Base-by-base conservation (phyloP, 2,329 filamentous ascomycete species). In the Aspergillus hortae region DNA sequence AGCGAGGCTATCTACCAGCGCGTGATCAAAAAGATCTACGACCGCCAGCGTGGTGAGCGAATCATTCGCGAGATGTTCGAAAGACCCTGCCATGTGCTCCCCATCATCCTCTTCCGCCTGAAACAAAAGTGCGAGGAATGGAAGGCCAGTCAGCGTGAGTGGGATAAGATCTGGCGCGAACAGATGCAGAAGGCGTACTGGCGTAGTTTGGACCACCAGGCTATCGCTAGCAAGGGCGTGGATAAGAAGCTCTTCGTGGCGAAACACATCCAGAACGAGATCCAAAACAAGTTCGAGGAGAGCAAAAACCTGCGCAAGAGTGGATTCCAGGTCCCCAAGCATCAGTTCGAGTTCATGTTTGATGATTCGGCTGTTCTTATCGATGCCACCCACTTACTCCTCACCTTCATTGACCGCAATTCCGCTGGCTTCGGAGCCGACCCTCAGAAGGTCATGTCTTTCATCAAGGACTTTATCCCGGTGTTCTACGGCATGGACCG, bases 61-160 rank as follows among this genome's bases (percentile, higher is more conserved):
- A 91, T 97, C 44, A 89, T 96, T 50, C 86, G 88, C 46, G 88
- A 95, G 65, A 85, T 99, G 74, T 95, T 95, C 67, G 80, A 80
- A 40, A 82, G 89, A 49, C 94, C 94, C 0, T 92, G 89, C 64
- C 86, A 86, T 36, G 92, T 97, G 3, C 85, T 99, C 2, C 94
- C 94, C 0, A 85, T 97, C 35, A 82, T 99, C 25, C 78, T 99
- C 54, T 87, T 89, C 47, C 84, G 94, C 11, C 80, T 99, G 61
- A 97, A 97, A 75, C 90, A 95, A 64, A 96, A 97, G 69, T 87
- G 95, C 42, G 94, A 99, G 70, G 92, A 97, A 65, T 99, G 94
- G 94, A 90, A 95, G 58, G 92, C 95, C 61, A 92, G 90, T 5
- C 92, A 89, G 78, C 90, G 94, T 30, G 95, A 99, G 68, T 99